Percentiles rank a stretch among this genome's conserved stretches.
phyloP scores from a whole-genome alignment of 805 yeast species.

The Suhomyces canberraensis region DNA sequence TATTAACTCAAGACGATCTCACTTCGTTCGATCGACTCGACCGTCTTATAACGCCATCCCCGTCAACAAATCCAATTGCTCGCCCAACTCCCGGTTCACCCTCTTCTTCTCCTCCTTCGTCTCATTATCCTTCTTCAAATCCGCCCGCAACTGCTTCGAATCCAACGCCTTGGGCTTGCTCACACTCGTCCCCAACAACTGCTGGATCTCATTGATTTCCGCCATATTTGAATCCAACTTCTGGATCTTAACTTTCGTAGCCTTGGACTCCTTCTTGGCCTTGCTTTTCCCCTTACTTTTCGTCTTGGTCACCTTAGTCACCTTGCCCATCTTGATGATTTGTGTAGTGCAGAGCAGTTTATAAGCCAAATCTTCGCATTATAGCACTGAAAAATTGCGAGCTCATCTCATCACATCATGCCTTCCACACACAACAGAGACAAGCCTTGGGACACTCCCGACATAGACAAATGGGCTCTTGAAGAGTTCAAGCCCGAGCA shows the following conservation, averaged over 20 bases:
- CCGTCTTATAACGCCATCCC: constrained; percentile 34
- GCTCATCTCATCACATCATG: constrained; percentile 49
- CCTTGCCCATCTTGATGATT: neutral
- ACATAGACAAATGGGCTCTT: constrained; percentile 86
- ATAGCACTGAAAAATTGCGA: no score
- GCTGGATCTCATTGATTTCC: constrained; percentile 20
- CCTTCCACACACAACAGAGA: constrained; percentile 90
- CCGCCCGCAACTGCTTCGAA: constrained; percentile 32
- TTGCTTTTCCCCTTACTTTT: constrained; percentile 1
- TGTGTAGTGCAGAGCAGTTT: no score
- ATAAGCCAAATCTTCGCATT: no score
- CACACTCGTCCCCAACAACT: constrained; percentile 13
- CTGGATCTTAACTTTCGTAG: constrained; percentile 16
- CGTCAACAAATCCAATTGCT: constrained; percentile 47
- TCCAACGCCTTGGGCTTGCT: constrained; percentile 29
- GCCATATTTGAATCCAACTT: constrained; percentile 30
- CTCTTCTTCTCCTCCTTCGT: constrained; percentile 24
- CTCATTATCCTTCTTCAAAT: constrained; percentile 36
- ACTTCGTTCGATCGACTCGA: no score
- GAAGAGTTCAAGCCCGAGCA: constrained; percentile 90
- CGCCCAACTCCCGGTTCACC: constrained; percentile 40
- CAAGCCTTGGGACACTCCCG: constrained; percentile 97
- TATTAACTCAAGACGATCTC: no score
- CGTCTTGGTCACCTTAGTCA: constrained; percentile 2
- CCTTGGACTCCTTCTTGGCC: constrained; percentile 11